Base-by-base conservation (phyloP, 2,329 filamentous ascomycete species). In the Eutypa lata region DNA sequence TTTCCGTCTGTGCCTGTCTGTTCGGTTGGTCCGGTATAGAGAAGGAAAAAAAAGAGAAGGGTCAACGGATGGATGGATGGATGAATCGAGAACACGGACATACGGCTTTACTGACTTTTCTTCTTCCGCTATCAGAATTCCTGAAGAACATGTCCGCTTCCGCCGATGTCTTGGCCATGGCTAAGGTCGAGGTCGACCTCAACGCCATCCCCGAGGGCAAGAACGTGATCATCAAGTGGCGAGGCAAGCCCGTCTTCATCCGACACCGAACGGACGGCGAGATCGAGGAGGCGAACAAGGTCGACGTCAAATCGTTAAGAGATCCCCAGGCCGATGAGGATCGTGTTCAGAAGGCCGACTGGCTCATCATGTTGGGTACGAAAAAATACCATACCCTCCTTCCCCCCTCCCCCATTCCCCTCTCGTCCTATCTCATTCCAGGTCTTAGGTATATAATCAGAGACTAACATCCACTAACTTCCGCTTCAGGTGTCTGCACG, bases 221-320 rank as follows among this genome's bases (percentile, higher is more conserved):
- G 89, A 99, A 99, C 81, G 94, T 99, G 73, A 95, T 99, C 75
- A 96, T 99, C 83, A 99, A 99, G 82, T 99, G 94, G 94, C 90
- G 94, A 82, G 94, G 94, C 75, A 99, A 99, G 89, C 94, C 94
- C 75, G 91, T 99, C 74, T 99, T 99, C 83, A 91, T 99, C 85
- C 92, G 94, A 75, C 94, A 99, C 88, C 91, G 94, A 71, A 99
- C 94, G 66, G 77, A 85, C 68, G 81, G 83, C 69, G 94, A 99
- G 81, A 97, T 99, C 79, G 86, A 91, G 69, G 90, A 97, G 77
- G 94, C 94, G 74, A 91, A 97, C 79, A 83, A 87, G 71, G 84
- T 90, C 74, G 89, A 95, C 73, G 82, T 95, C 75, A 75, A 90
- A 68, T 74, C 83, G 61, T 84, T 99, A 68, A 87, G 94, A 77